These are phyloP conservation scores for Malania oleifera DNA, from an alignment of 164 flowering plant species.

Conservation along the genomic window DNA sequence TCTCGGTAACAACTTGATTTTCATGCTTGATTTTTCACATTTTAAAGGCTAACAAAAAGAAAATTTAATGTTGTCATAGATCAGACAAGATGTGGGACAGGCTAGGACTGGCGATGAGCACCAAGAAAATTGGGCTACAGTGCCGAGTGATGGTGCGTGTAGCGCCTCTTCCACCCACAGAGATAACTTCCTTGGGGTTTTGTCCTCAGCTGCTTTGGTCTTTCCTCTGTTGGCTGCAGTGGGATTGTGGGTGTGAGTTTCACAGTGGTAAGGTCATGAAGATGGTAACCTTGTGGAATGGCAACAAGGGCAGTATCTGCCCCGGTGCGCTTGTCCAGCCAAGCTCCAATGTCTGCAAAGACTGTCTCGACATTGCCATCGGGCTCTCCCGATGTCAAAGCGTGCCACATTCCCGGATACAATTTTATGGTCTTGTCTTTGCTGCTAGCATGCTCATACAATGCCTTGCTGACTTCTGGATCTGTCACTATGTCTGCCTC, in stretches of 20 bases:
- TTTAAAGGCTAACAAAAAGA: too few species aligned
- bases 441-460: slow-evolving; percentile 74
- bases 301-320: slow-evolving; percentile 5
- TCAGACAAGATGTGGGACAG: too few species aligned
- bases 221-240: background rate
- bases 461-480: slow-evolving; percentile 79
- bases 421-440: slow-evolving; percentile 75
- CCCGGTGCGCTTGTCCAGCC: slow-evolving; percentile 63
- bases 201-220: slow-evolving; percentile 7
- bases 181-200: slow-evolving; percentile 28
- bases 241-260: slow-evolving; percentile 1
- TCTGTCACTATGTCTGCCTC: slow-evolving; percentile 91
- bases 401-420: slow-evolving; percentile 98
- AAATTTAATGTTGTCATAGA: too few species aligned
- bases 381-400: slow-evolving; percentile 81
- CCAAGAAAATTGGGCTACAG: slow-evolving; percentile 35
- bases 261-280: background rate
- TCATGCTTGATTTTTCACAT: too few species aligned
- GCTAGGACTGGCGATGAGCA: background rate
- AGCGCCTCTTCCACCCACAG: slow-evolving; percentile 63
- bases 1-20: too few species aligned
- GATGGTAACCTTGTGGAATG: background rate
- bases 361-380: slow-evolving; percentile 71
- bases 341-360: slow-evolving; percentile 64
- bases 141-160: slow-evolving; percentile 49